Base-by-base conservation (phyloP, 2,329 filamentous ascomycete species). In the Sclerotinia glacialis region DNA sequence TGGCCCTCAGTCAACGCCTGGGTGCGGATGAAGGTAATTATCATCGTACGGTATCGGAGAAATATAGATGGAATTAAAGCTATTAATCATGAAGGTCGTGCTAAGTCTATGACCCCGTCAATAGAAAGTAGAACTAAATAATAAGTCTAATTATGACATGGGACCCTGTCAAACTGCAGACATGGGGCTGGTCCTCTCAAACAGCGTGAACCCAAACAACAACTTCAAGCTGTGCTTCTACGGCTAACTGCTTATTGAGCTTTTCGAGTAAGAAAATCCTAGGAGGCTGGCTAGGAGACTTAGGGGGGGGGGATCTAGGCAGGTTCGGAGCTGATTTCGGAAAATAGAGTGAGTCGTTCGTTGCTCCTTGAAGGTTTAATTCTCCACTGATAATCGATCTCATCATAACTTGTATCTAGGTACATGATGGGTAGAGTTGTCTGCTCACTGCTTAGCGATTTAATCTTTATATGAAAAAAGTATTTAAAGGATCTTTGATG, bases 321-420 rank as follows among this genome's bases (percentile, higher is more conserved):
- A 53, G 8, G 18, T 34, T 63, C 55, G 61, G 68, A 69, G 52
- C 55, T 65, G 67, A 66, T 44, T 58, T 69, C 69, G 69, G 70
- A 70, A 59, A 70, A 71, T 70, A 72, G 16, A 47, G 56, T 31
- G 56, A n/a, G 42, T 49, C 21, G 44, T 34, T 49, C 21, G 44
- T 34, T 23, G 69, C 69, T 69, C 69, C 70, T 71, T 69, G 56
- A 21, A 46, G 18, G 52, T n/a, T 44, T 21, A 26, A 62, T 52
- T 40, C 59, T 50, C 46, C 59, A 56, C 52, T 12, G 53, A 49
- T 52, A 40, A 59, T 31, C 54, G 53, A 56, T 46, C 62, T 47
- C 42, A 47, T 40, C 37, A 34, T 34, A 40, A 59, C n/a, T n/a
- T n/a, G n/a, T 59, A 21, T 28, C 34, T 37, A 23, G 18, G 28